Evolutionary conservation across 768 basidiomycete species (phyloP), one percentile per base, ranked within the genome.

Genomic region (Lactarius psammicola): DNA sequence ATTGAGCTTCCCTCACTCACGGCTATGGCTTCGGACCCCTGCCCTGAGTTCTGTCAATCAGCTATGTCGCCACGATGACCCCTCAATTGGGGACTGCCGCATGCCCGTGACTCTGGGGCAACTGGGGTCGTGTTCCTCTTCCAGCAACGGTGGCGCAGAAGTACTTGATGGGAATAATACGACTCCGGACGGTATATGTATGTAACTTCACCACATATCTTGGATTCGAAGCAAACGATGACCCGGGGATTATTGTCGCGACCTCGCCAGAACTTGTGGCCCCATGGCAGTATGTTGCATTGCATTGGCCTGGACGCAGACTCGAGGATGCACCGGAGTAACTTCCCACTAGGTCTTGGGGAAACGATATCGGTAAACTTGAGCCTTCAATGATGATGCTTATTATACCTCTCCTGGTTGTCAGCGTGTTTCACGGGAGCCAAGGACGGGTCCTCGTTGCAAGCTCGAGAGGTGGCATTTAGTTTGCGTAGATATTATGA

Each of bases 301-400:
- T 70, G 64, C 71, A 46, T 68, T 74, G 53, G 73, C 71, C 40
- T 68, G 68, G 51, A 74, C 74, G 40, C 75, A 70, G 63, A n/a
- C n/a, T n/a, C n/a, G n/a, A 75, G 49, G 62, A 73, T 68, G 56
- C 74, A 68, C 57, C 76, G 44, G 36, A 76, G 67, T 8, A 76
- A 71, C 71, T 75, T 75, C 63, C 75, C 75, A 64, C 74, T 75
- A 42, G 74, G 72, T 62, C 72, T 74, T 64, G 69, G 73, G 51
- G 77, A 79, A 55, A 80, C 76, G 31, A 67, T 70, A 60, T 79
- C 75, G 36, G 77, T 70, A 68, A 80, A 78, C 67, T 77, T 74
- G n/a, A 79, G 73, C 26, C 74, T 18, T 9, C 42, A n/a, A 11
- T 9, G 36, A 10, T 36, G 36, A 36, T 36, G 11, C 36, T 36